Evolutionary conservation across 331 rosid species (phyloP), one percentile per base, ranked within the genome.

Genomic region (Quercus phellos): DNA sequence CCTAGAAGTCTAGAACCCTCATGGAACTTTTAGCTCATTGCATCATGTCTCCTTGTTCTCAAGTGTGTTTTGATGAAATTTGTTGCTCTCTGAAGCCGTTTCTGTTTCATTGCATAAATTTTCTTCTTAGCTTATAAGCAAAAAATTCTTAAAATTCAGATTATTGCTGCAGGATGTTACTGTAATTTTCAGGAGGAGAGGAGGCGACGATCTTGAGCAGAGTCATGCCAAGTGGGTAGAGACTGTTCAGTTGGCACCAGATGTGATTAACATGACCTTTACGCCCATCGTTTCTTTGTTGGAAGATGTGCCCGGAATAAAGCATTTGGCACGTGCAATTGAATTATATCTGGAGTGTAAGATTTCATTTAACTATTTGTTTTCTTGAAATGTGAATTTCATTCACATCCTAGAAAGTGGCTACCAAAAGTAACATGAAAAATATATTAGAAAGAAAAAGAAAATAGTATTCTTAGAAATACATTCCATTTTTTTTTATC

Each of bases 151-250:
- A 9, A 13, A 55, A 32, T 17, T 77, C 19, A 61, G 59, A 77
- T 77, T 77, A 42, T 70, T 82, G 74, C 79, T 84, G 84, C 86
- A 95, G 99, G 99, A 93, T 85, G 99, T 95, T 75, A 95, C 98
- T 3, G 98, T 95, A 56, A 95, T 95, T 74, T 95, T 92, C 82
- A 88, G 99, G 82, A 91, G 99, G 84, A 92, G 99, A 85, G 99
- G 99, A 26, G 99, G 99, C n/a, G 97, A 95, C 50, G 99, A 95
- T 91, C 98, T 95, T 72, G 99, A 91, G 89, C 99, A 95, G 85
- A 91, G 83, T 89, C 98, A 91, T 84, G 64, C 83, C 78, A 91
- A 84, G 81, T 95, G 99, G 99, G 94, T 82, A 60, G 94, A 95
- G 84, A 92, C 98, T 35, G 96, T 95, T 51, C 81, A 80, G 80